These are phyloP conservation scores for Amesomyces nigricolor DNA, from an alignment of 2,329 filamentous ascomycete genomes.

Conservation along the genomic window DNA sequence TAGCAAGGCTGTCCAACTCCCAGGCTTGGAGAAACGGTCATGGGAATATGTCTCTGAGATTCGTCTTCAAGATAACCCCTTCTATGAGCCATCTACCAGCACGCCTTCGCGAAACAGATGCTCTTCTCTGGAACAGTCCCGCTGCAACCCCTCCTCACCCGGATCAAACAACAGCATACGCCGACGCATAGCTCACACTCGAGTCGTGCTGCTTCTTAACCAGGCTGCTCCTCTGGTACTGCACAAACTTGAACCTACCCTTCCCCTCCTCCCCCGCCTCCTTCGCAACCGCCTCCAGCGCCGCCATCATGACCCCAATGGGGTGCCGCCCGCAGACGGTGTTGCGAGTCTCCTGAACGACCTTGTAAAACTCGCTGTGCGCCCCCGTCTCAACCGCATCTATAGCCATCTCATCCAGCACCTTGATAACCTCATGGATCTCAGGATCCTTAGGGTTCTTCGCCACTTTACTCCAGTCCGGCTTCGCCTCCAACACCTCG, in stretches of 20 bases:
- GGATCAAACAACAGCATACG: slow-evolving; percentile 67
- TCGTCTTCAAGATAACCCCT: too few relatives aligned
- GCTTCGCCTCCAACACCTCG: slow-evolving; percentile 36
- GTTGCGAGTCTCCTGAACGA: slow-evolving; percentile 69
- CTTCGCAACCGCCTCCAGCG: slow-evolving; percentile 59
- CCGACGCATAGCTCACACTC: slow-evolving; percentile 93
- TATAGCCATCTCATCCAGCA: slow-evolving; percentile 77
- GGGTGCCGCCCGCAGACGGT: slow-evolving; percentile 94
- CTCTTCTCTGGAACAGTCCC: too few relatives aligned
- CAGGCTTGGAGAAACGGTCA: too few relatives aligned
- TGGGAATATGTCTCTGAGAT: too few relatives aligned
- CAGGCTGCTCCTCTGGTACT: slow-evolving; percentile 81
- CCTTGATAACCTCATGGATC: slow-evolving; percentile 81
- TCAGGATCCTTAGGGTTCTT: slow-evolving; percentile 26
- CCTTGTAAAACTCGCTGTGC: slow-evolving; percentile 64
- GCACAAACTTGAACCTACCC: slow-evolving; percentile 67
- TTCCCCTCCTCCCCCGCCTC: slow-evolving; percentile 33
- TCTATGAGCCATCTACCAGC: too few relatives aligned
- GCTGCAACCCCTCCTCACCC: not conserved
- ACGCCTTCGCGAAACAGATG: not conserved
- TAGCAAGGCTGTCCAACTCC: too few relatives aligned
- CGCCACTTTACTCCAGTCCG: slow-evolving; percentile 10
- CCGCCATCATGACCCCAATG: slow-evolving; percentile 88
- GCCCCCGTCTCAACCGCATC: slow-evolving; percentile 72
- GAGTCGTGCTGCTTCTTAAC: slow-evolving; percentile 63